Evolutionary conservation across 1,139 yeast genomes (phyloP).

Genomic region (Taphrina wiesneri): DNA sequence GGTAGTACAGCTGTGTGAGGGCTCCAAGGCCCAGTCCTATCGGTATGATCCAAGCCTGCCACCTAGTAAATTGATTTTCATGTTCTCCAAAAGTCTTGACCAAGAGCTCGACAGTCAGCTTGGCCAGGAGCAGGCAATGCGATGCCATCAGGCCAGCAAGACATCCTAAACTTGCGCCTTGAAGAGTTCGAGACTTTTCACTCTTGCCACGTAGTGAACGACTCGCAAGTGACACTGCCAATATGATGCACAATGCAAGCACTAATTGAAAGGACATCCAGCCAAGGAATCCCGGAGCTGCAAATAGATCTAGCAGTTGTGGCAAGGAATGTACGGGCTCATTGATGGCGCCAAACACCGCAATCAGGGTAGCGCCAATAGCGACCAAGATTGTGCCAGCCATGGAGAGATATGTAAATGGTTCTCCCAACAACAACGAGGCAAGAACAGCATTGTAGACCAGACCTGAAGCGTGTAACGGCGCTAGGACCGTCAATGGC

Average conservation of each 20-base stretch:
- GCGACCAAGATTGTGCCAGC: slow-evolving; percentile 69
- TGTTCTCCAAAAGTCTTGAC: slow-evolving; percentile 45
- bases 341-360: slow-evolving; percentile 64
- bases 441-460: slow-evolving; percentile 83
- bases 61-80: slow-evolving; percentile 45
- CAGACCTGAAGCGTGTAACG: slow-evolving; percentile 82
- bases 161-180: slow-evolving; percentile 66
- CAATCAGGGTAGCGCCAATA: slow-evolving; percentile 76
- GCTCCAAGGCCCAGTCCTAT: slow-evolving; percentile 64
- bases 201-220: slow-evolving; percentile 42
- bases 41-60: slow-evolving; percentile 56
- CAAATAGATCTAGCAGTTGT: slow-evolving; percentile 52
- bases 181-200: slow-evolving; percentile 42
- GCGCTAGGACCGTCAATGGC: slow-evolving; percentile 76
- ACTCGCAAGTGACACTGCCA: slow-evolving; percentile 40
- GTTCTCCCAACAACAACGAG: slow-evolving; percentile 64
- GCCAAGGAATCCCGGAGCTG: slow-evolving; percentile 48
- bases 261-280: slow-evolving; percentile 51
- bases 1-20: slow-evolving; percentile 69
- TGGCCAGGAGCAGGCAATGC: slow-evolving; percentile 80
- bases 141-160: slow-evolving; percentile 81
- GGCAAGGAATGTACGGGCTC: slow-evolving; percentile 56
- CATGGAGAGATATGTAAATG: slow-evolving; percentile 49
- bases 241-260: slow-evolving; percentile 42
- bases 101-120: slow-evolving; percentile 72